Conservation (phyloP, 495 filamentous ascomycete species). For the Wilcoxina mikolae region DNA sequence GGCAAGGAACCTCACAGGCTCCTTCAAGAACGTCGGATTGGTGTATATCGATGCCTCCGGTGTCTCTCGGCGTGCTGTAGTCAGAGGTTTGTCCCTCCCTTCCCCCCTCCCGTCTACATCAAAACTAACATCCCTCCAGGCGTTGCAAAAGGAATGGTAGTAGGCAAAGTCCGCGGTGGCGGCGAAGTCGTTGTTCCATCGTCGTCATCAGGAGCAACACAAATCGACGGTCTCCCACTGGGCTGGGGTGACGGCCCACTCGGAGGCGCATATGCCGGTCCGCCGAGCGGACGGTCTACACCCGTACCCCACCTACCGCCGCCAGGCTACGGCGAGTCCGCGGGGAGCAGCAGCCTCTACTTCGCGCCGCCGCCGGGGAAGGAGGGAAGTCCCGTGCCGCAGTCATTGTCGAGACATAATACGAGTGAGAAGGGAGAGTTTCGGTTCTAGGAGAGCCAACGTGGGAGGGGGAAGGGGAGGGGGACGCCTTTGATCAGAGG, state of each 20-base stretch:
- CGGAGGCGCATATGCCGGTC: constrained; percentile 14
- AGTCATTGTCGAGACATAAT: neutral
- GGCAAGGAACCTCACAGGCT: constrained; percentile 57
- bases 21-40: constrained; percentile 85
- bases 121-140: neutral
- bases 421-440: neutral
- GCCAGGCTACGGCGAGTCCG: neutral
- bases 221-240: constrained; percentile 34
- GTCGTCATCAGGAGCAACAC: too few relatives aligned
- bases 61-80: constrained; percentile 70
- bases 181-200: constrained; percentile 82
- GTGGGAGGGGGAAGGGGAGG: too few relatives aligned
- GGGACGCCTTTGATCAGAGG: too few relatives aligned
- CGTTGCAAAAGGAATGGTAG: constrained; percentile 97
- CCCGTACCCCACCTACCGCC: neutral
- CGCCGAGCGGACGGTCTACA: constrained; percentile 1
- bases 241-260: constrained; percentile 17
- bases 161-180: constrained; percentile 68
- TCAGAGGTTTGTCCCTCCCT: constrained; percentile 44
- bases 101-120: constrained; percentile 18
- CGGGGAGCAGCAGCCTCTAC: neutral
- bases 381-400: neutral
- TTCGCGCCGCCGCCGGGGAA: neutral
- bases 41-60: constrained; percentile 97
- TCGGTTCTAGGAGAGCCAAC: too few relatives aligned